Conservation (phyloP, 2,329 filamentous ascomycete genomes). For the Pezicula rhizophila region DNA sequence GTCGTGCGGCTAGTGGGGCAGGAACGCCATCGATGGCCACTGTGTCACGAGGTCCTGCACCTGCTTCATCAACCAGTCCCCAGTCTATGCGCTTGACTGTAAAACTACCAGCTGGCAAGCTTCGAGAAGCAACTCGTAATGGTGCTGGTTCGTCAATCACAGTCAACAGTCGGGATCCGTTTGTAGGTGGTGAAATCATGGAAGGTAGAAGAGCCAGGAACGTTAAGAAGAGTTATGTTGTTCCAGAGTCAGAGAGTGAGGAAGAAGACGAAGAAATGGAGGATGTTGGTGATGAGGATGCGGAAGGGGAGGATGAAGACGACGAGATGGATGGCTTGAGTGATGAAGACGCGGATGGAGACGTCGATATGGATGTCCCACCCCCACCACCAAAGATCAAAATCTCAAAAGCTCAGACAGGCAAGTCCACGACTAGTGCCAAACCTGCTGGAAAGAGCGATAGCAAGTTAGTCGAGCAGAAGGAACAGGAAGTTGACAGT, state of each 20-base stretch:
- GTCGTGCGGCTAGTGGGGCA: constrained; percentile 18
- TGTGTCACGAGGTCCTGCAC: constrained; percentile 24
- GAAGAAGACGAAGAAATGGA: constrained; percentile 23
- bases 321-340: constrained; percentile 34
- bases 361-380: constrained; percentile 27
- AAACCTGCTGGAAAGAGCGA: constrained; percentile 18
- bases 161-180: constrained; percentile 17
- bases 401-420: constrained; percentile 20
- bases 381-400: constrained; percentile 25
- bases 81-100: constrained; percentile 27
- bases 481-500: constrained; percentile 22
- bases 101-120: constrained; percentile 27
- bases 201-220: constrained; percentile 26
- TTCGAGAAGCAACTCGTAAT: constrained; percentile 24
- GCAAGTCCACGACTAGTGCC: constrained; percentile 19
- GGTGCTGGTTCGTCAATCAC: constrained; percentile 14
- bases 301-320: constrained; percentile 34
- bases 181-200: constrained; percentile 25
- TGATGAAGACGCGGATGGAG: constrained; percentile 39
- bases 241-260: constrained; percentile 38
- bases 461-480: constrained; percentile 22
- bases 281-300: constrained; percentile 23
- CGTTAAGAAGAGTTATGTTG: constrained; percentile 33
- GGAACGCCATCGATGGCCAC: constrained; percentile 20
- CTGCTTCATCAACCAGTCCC: constrained; percentile 17